Conservation (phyloP, 2,329 filamentous ascomycete species). For the Fusarium vanettenii region DNA sequence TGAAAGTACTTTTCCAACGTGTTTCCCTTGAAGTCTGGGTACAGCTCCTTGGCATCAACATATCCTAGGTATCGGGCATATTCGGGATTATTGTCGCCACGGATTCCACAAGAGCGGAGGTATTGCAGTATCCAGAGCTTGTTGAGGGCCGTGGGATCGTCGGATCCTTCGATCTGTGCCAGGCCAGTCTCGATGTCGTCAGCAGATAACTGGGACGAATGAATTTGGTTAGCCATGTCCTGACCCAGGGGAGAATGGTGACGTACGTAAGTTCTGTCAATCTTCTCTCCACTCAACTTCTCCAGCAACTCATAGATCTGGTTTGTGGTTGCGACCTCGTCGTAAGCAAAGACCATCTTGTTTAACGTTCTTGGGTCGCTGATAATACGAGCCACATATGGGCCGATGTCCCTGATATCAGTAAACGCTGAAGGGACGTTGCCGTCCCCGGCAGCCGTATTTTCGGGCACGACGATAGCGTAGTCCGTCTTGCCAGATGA, state of each 20-base stretch:
- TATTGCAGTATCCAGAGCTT: slow-evolving; percentile 45
- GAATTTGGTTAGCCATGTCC: no score
- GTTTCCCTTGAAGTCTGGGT: slow-evolving; percentile 58
- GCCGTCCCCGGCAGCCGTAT: slow-evolving; percentile 58
- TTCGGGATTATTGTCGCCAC: slow-evolving; percentile 65
- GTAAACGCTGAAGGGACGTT: slow-evolving; percentile 56
- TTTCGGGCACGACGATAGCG: slow-evolving; percentile 46
- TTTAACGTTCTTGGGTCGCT: slow-evolving; percentile 64
- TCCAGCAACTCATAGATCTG: slow-evolving; percentile 60
- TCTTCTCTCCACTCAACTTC: slow-evolving; percentile 58
- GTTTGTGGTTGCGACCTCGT: slow-evolving; percentile 57
- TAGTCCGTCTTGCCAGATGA: slow-evolving; percentile 38
- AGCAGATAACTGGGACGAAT: no score
- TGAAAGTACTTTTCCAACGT: not conserved
- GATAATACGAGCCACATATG: slow-evolving; percentile 62
- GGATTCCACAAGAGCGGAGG: slow-evolving; percentile 56
- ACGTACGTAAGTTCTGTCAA: slow-evolving; percentile 35
- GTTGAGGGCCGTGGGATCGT: not conserved
- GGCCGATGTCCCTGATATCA: slow-evolving; percentile 63
- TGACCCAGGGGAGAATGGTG: no score
- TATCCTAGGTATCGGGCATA: slow-evolving; percentile 67
- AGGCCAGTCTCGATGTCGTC: no score
- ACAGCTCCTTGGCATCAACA: slow-evolving; percentile 62
- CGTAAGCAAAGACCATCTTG: slow-evolving; percentile 60
- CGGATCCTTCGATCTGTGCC: not conserved